Conservation (phyloP, 805 yeast genomes). For the Cyberlindnera mycetangii region DNA sequence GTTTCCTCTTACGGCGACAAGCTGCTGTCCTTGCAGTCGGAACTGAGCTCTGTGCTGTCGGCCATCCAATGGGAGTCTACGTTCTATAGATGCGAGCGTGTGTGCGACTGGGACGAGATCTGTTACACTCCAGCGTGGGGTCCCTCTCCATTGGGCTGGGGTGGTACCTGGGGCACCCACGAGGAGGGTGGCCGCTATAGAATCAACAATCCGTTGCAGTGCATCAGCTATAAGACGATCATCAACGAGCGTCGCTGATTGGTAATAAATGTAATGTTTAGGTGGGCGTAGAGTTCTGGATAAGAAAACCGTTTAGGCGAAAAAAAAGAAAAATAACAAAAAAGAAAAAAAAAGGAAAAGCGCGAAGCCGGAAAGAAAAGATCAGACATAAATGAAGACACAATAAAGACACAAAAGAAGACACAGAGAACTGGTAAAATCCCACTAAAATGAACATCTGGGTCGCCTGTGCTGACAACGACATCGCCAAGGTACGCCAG, state of each 20-base stretch:
- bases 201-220: constrained; percentile 20
- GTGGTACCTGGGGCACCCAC: constrained; percentile 24
- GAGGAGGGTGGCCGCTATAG: constrained; percentile 27
- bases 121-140: constrained; percentile 64
- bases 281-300: too few relatives aligned
- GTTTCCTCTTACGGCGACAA: background rate
- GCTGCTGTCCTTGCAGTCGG: background rate
- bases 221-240: constrained; percentile 17
- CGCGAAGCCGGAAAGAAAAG: too few relatives aligned
- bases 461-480: constrained; percentile 93
- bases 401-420: too few relatives aligned
- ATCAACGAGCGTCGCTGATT: background rate
- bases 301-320: too few relatives aligned
- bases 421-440: too few relatives aligned
- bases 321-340: too few relatives aligned
- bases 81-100: constrained; percentile 38
- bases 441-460: constrained; percentile 61
- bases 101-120: constrained; percentile 45
- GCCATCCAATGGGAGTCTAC: constrained; percentile 39
- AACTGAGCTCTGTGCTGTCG: constrained; percentile 23
- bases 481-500: constrained; percentile 53
- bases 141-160: constrained; percentile 51
- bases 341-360: too few relatives aligned
- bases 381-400: too few relatives aligned
- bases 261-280: too few relatives aligned